phyloP scores from a whole-genome alignment of 1,284 basidiomycete genomes.

The Lignosus rhinocerotis region DNA sequence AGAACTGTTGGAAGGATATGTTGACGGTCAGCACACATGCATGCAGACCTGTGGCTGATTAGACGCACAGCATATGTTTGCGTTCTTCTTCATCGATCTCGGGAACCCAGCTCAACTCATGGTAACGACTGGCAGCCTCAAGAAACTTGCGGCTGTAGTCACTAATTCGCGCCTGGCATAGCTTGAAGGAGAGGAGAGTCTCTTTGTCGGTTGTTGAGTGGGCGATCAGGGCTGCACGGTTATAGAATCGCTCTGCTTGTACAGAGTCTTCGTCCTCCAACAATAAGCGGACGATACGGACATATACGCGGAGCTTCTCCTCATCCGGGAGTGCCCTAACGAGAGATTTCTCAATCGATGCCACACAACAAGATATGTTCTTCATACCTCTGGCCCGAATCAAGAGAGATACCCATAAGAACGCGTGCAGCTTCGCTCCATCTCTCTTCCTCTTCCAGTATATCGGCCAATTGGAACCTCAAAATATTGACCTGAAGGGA shows the following conservation, averaged over 20 bases:
- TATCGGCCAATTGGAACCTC: constrained; percentile 83
- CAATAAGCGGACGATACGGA: constrained; percentile 93
- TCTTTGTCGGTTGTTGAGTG: constrained; percentile 78
- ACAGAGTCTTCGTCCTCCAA: constrained; percentile 94
- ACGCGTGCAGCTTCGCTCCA: constrained; percentile 92
- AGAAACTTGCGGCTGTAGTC: constrained; percentile 92
- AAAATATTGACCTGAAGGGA: constrained; percentile 72
- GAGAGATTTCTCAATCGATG: background rate
- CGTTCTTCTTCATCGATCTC: constrained; percentile 92
- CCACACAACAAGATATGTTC: background rate
- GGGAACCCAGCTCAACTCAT: constrained; percentile 87
- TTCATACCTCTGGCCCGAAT: constrained; percentile 83
- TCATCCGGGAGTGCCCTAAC: constrained; percentile 72
- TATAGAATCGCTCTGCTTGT: constrained; percentile 95
- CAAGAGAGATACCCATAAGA: constrained; percentile 88
- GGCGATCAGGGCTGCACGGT: constrained; percentile 89
- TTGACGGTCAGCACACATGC: background rate
- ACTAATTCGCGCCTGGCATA: constrained; percentile 90
- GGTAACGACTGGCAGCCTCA: constrained; percentile 94
- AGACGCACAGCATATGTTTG: constrained; percentile 76
- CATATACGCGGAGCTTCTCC: constrained; percentile 88
- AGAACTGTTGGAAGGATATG: constrained; percentile 49
- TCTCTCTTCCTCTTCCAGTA: constrained; percentile 89
- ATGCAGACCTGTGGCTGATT: background rate
- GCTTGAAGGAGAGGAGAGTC: constrained; percentile 78